Base-by-base conservation (phyloP, 352 stramenopile genomes). In the Phytophthora uliginosa region DNA sequence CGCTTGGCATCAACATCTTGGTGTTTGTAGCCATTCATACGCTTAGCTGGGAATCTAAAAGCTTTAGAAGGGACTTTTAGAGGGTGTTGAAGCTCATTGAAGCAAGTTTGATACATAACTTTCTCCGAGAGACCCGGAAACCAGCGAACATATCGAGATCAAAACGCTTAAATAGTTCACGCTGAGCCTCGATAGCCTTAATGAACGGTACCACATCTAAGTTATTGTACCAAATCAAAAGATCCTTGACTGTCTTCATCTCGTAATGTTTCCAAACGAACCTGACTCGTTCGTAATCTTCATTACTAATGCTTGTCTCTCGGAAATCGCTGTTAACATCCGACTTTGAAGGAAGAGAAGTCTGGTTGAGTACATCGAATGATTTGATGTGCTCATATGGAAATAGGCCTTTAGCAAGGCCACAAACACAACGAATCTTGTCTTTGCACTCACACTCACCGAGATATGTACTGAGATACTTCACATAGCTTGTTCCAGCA, bases 381-480 rank as follows among this genome's bases (percentile, higher is more conserved):
- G 15, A 4, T 3, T 12, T 48, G 15, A 48, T 48, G 17, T 48
- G 5, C 40, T 48, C 40, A 1, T 48, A 48, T 15, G 40, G 40
- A 15, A 48, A 48, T 20, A 48, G 18, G 9, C 40, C 40, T 13
- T 48, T 48, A 9, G 7, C 28, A 51, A 73, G 15, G 26, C 62
- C 71, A 63, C 75, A 82, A 1, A 58, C 15, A 40, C 71, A 82
- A 18, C 52, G n/a, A 63, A 81, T 73, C 26, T 81, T 83, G 55
- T 80, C 62, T 15, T 68, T 50, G 67, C 73, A 81, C n/a, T 78
- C 67, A 40, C 76, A 80, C 13, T 53, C 65, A 34, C 76, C 76
- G 20, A 81, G 50, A 63, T 83, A 78, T 51, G 73, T 71, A 15
- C 24, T 71, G 0, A 82, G 22, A 60, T 79, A 82, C 20, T 63